Conservation (phyloP, 2,329 filamentous ascomycete genomes). For the Colletotrichum higginsianum region DNA sequence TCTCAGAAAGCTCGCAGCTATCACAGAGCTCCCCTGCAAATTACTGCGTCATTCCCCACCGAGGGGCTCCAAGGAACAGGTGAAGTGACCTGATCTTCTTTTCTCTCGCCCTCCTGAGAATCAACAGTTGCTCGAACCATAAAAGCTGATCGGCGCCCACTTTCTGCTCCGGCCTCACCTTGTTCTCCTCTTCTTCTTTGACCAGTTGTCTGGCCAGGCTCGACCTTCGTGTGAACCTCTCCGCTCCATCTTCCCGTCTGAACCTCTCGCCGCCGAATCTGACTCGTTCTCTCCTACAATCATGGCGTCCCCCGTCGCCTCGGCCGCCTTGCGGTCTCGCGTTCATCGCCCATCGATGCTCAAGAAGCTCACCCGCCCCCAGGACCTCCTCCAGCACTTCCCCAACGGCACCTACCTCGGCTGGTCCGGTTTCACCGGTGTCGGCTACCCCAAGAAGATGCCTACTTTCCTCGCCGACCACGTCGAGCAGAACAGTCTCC, state of each 20-base stretch:
- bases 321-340: conserved; percentile 82
- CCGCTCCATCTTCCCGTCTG: background rate
- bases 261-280: background rate
- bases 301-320: conserved; percentile 70
- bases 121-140: conserved; percentile 5
- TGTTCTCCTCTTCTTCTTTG: conserved; percentile 10
- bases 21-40: conserved; percentile 23
- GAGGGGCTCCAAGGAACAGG: conserved; percentile 31
- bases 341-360: conserved; percentile 83
- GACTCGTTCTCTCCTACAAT: conserved; percentile 44
- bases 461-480: conserved; percentile 89
- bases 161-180: conserved; percentile 10
- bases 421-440: conserved; percentile 93
- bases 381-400: conserved; percentile 86
- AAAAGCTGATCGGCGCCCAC: conserved; percentile 27
- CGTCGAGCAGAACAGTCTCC: conserved; percentile 87
- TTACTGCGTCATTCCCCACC: conserved; percentile 41
- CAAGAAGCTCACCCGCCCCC: conserved; percentile 82
- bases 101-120: background rate
- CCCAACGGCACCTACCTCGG: conserved; percentile 90
- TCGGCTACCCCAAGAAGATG: conserved; percentile 90
- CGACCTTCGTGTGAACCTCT: conserved; percentile 24
- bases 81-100: conserved; percentile 41
- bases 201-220: conserved; percentile 13
- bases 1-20: conserved; percentile 8